Percentiles rank a stretch among this genome's conserved stretches.
phyloP scores from a whole-genome alignment of 1,284 basidiomycete species.

The Leccinum insigne region DNA sequence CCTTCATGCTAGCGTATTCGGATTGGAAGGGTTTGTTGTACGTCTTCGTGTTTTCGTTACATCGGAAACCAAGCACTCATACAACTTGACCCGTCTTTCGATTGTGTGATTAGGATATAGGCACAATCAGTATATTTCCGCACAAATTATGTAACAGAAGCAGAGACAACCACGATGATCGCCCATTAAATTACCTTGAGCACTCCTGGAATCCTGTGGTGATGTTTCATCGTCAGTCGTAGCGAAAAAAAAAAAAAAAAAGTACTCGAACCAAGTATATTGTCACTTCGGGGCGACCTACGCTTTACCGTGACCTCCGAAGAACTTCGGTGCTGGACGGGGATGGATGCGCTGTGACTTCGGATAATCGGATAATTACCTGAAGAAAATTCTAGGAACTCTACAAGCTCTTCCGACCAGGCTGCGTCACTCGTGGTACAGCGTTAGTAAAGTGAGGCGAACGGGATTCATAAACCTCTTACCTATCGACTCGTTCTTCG shows the following conservation, averaged over 20 bases:
- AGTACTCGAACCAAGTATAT: constrained; percentile 59
- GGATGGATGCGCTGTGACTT: not conserved
- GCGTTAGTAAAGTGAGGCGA: not conserved
- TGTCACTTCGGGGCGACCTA: constrained; percentile 54
- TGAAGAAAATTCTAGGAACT: constrained; percentile 63
- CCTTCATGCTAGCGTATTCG: no score
- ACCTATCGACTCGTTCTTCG: not conserved
- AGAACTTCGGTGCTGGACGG: constrained; percentile 61
- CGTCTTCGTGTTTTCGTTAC: no score
- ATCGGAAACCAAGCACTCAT: not conserved
- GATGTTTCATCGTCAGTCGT: constrained; percentile 13
- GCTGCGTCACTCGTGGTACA: constrained; percentile 1
- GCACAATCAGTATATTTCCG: not conserved
- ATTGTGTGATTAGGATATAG: not conserved
- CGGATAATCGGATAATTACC: constrained; percentile 37
- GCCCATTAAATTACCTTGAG: not conserved
- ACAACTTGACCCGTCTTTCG: not conserved
- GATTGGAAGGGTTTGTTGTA: no score
- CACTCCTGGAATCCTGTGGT: not conserved
- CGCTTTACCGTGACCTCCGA: constrained; percentile 64
- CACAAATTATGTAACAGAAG: not conserved
- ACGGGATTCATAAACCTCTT: not conserved
- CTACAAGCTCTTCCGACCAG: constrained; percentile 35
- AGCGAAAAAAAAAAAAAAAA: constrained; percentile 29
- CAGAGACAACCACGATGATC: not conserved